A percentile compares a stretch with the other conserved stretches of the same genome.
These are phyloP conservation scores for Ophiosphaerella korrae DNA, from an alignment of 2,329 filamentous ascomycete genomes.

Conservation along the genomic window DNA sequence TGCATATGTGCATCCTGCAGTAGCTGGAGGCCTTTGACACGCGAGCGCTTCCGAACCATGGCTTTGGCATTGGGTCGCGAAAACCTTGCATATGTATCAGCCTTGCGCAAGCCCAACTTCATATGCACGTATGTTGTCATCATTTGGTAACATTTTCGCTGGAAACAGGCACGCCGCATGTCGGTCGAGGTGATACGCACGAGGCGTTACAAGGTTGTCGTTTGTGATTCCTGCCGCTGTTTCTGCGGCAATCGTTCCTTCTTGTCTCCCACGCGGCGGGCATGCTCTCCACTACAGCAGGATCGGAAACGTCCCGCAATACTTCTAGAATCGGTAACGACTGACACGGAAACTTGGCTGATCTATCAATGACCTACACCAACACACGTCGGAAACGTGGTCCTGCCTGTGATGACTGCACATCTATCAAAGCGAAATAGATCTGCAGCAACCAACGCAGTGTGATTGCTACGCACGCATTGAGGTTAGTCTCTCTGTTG, in stretches of 20 bases:
- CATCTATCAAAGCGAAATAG: not conserved
- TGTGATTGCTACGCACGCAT: not conserved
- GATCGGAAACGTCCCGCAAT: not conserved
- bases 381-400: no score
- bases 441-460: not conserved
- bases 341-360: no score
- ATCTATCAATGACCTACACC: no score
- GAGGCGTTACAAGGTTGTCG: not conserved
- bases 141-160: not conserved
- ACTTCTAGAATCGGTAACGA: no score
- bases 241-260: constrained; percentile 4
- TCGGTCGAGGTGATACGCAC: no score
- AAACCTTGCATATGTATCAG: constrained; percentile 16
- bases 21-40: constrained; percentile 7
- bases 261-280: constrained; percentile 1
- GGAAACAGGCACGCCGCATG: not conserved
- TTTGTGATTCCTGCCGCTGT: constrained; percentile 9
- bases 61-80: constrained; percentile 5
- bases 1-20: constrained; percentile 5
- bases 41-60: constrained; percentile 19
- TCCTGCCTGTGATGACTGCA: no score
- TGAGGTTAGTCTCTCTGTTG: not conserved
- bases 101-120: constrained; percentile 15
- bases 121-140: not conserved
- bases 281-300: constrained; percentile 2